Conservation (phyloP, 768 basidiomycete species). For the Suillus bovinus region DNA sequence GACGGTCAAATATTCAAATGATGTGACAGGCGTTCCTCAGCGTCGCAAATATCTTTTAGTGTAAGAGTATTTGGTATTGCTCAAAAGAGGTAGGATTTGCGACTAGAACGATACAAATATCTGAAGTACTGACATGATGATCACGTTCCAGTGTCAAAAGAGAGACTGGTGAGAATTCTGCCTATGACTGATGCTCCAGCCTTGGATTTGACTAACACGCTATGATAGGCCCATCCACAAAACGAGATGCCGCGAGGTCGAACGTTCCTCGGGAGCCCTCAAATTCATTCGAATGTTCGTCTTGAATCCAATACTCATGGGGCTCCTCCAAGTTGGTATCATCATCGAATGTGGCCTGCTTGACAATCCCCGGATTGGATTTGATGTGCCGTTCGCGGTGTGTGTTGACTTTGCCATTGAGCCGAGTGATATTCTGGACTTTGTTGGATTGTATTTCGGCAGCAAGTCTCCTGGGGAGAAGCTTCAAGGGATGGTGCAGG, state of each 20-base stretch:
- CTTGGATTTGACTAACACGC: background rate
- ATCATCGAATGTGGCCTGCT: background rate
- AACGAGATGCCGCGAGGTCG: background rate
- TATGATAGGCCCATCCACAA: background rate
- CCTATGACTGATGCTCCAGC: background rate
- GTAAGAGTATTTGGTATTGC: background rate
- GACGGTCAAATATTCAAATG: background rate
- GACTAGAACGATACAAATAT: background rate
- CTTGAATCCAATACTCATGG: background rate
- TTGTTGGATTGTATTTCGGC: no score
- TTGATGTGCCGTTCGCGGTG: no score
- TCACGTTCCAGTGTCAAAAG: background rate
- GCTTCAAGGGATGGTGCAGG: background rate
- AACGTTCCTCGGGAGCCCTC: background rate
- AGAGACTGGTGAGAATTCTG: background rate
- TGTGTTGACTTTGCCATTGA: no score
- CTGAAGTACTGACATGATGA: background rate
- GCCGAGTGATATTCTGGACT: no score
- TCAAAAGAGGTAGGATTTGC: background rate
- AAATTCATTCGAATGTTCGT: background rate
- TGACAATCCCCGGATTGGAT: no score
- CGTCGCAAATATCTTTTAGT: background rate
- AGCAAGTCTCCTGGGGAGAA: no score
- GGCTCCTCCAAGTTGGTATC: background rate
- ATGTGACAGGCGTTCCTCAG: background rate